Base-by-base conservation (phyloP, 352 stramenopile species). In the Discostella stelligera region DNA sequence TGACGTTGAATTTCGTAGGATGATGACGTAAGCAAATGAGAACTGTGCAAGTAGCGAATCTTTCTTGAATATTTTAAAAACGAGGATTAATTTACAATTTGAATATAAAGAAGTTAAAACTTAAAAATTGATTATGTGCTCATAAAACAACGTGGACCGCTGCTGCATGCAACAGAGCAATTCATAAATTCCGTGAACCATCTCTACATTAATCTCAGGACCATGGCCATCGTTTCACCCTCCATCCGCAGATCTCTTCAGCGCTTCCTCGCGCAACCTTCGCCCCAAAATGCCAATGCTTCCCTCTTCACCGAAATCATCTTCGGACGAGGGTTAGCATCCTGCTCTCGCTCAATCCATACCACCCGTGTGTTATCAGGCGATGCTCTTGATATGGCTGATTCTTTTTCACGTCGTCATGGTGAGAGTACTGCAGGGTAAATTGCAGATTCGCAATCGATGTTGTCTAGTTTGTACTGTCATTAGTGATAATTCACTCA, bases 361-460 rank as follows among this genome's bases (percentile, higher is more conserved):
- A 54, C 71, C 10, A 75, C 68, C 8, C 11, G 56, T 23, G 21
- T 73, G 1, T 13, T 79, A 7, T 65, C 18, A 8, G 71, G 39
- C 0, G 87, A 92, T 84, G 84, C 84, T 10, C 81, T 92, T 56
- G 82, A 89, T 56, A 89, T 90, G 80, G 70, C 61, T 14, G 87
- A 92, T 70, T 87, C 84, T 0, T 92, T 92, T 80, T 79, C 76
- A 25, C 78, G 82, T 66, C 87, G 87, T 74, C 87, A 92, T 64
- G 58, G 86, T 91, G 72, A 86, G 86, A 89, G 8, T 60, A 27
- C 23, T 32, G 9, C 21, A 9, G 37, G 32, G 6, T 30, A 13
- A 41, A 20, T 60, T 41, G 20, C 44, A 4, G 37, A 18, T 32
- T 16, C 44, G 10, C 50, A 32, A 32, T 32, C 27, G 27, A 32